Evolutionary conservation across 2,329 filamentous ascomycete species (phyloP).

Genomic region (Cadophora gregata): DNA sequence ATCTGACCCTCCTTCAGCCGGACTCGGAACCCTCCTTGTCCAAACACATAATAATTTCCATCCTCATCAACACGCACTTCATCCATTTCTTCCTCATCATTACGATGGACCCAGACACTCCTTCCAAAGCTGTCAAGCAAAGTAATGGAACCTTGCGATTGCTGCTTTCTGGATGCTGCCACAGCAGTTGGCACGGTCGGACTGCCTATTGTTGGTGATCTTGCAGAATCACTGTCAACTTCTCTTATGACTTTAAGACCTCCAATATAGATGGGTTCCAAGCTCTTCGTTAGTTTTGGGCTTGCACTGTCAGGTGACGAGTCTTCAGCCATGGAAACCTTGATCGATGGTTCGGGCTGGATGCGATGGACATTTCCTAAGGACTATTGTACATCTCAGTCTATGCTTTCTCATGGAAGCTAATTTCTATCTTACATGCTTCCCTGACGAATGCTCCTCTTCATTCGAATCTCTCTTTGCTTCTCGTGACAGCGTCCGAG

Average conservation of each 20-base stretch:
- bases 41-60: slow-evolving; percentile 10
- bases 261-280: neutral
- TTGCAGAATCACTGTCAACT: neutral
- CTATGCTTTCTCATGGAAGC: neutral
- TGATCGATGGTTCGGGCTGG: too few relatives aligned
- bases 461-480: neutral
- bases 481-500: neutral
- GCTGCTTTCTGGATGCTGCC: neutral
- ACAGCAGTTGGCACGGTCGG: neutral
- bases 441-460: neutral
- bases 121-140: slow-evolving; percentile 9
- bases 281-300: neutral
- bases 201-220: neutral
- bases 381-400: neutral
- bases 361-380: neutral
- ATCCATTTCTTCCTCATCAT: neutral
- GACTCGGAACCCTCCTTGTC: neutral
- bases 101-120: neutral
- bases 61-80: slow-evolving; percentile 17
- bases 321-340: neutral
- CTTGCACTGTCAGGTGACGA: neutral
- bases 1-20: slow-evolving; percentile 9
- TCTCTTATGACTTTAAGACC: slow-evolving; percentile 5
- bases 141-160: neutral
- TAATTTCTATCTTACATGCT: neutral